phyloP scores from a whole-genome alignment of 495 filamentous ascomycete species.

The Hypoxylon fragiforme region DNA sequence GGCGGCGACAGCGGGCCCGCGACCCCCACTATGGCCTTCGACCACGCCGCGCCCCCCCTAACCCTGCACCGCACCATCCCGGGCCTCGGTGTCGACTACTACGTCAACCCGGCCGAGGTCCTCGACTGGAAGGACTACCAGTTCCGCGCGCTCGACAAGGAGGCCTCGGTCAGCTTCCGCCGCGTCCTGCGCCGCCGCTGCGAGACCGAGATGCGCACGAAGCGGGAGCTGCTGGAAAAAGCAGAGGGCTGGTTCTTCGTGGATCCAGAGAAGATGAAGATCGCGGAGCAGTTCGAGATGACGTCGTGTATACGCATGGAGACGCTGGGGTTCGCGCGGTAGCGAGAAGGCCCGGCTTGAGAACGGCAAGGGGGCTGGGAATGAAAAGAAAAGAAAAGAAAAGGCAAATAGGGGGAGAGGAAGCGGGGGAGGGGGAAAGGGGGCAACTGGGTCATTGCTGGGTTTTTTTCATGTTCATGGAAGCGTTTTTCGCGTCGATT shows the following conservation, averaged over 20 bases:
- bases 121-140: constrained; percentile 66
- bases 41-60: constrained; percentile 65
- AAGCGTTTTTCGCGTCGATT: too few species aligned
- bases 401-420: too few species aligned
- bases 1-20: constrained; percentile 53
- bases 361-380: too few species aligned
- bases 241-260: constrained; percentile 88
- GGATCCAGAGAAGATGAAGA: constrained; percentile 73
- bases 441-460: too few species aligned
- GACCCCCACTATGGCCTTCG: constrained; percentile 72
- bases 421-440: too few species aligned
- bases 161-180: constrained; percentile 74
- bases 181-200: constrained; percentile 67
- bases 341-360: constrained; percentile 10
- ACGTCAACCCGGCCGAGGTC: constrained; percentile 76
- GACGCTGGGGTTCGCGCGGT: constrained; percentile 30
- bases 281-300: constrained; percentile 46
- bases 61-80: constrained; percentile 73
- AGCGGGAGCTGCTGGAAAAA: constrained; percentile 69
- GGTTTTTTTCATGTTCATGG: too few species aligned
- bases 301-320: constrained; percentile 45
- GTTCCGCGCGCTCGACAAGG: constrained; percentile 71
- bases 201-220: constrained; percentile 65
- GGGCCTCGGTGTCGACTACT: constrained; percentile 76
- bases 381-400: too few species aligned